phyloP scores from a whole-genome alignment of 1,139 yeast species.

The Hemisphaericaspora xylofermentans region DNA sequence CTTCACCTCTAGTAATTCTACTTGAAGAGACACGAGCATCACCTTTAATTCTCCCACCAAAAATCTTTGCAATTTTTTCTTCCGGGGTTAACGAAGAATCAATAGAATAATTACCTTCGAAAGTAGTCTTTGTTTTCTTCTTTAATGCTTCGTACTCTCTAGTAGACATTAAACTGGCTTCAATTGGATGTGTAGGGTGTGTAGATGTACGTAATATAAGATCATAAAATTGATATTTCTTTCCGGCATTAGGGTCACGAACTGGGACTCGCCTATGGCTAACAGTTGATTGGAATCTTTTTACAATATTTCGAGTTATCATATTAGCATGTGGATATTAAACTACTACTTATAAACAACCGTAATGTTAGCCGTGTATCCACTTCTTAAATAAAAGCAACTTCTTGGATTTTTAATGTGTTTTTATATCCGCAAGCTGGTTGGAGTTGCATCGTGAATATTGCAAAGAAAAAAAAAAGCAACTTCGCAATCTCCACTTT shows the following conservation, averaged over 20 bases:
- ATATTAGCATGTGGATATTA: background rate
- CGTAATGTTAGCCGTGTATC: background rate
- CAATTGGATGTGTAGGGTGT: slow-evolving; percentile 34
- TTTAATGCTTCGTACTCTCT: slow-evolving; percentile 21
- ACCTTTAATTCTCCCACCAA: slow-evolving; percentile 61
- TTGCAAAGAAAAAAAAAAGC: too few relatives aligned
- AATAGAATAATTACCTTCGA: slow-evolving; percentile 48
- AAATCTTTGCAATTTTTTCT: slow-evolving; percentile 49
- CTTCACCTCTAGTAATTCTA: slow-evolving; percentile 42
- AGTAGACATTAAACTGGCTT: slow-evolving; percentile 28
- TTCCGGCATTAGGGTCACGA: background rate
- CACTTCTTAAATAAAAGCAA: too few relatives aligned
- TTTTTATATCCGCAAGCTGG: too few relatives aligned
- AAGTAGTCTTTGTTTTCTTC: slow-evolving; percentile 25
- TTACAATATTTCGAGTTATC: slow-evolving; percentile 1
- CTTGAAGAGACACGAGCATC: slow-evolving; percentile 53
- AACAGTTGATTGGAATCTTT: background rate
- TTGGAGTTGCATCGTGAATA: too few relatives aligned
- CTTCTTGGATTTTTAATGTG: too few relatives aligned
- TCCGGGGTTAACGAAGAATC: slow-evolving; percentile 40
- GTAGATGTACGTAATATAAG: slow-evolving; percentile 35
- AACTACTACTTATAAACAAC: background rate
- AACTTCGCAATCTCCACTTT: too few relatives aligned
- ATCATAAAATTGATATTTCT: slow-evolving; percentile 36
- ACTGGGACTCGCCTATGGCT: slow-evolving; percentile 1